Conservation (phyloP, 163 green algal genomes). For the Coccomyxa subellipsoidea region DNA sequence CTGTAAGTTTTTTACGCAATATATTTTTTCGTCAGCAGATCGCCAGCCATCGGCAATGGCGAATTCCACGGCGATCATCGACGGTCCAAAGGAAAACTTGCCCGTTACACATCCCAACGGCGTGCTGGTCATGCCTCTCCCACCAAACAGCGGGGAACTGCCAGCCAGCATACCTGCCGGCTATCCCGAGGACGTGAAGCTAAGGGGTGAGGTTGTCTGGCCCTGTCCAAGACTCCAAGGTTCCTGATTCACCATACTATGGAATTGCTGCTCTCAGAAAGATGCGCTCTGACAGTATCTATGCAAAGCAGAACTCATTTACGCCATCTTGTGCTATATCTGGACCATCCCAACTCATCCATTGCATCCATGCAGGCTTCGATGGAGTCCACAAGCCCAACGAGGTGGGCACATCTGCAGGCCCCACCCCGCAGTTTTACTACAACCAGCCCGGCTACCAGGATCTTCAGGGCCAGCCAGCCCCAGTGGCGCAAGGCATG, state of each 20-base stretch:
- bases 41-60: too few species aligned
- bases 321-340: neutral
- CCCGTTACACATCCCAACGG: neutral
- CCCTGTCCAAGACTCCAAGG: neutral
- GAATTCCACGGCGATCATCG: neutral
- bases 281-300: too few species aligned
- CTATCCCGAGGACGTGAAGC: neutral
- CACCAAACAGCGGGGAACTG: neutral
- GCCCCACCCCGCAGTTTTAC: neutral
- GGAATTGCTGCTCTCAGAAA: too few species aligned
- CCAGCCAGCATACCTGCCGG: neutral
- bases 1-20: neutral
- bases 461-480: constrained; percentile 1
- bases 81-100: neutral
- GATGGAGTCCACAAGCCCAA: neutral
- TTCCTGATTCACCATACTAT: too few species aligned
- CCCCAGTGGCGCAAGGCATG: constrained; percentile 3
- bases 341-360: neutral
- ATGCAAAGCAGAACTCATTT: too few species aligned
- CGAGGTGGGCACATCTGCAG: neutral
- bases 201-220: neutral
- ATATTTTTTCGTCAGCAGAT: too few species aligned
- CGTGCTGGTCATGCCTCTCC: neutral
- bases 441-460: neutral
- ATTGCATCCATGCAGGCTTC: neutral